phyloP scores from a whole-genome alignment of 208 protist genomes.

The Trypanosoma lewisi region DNA sequence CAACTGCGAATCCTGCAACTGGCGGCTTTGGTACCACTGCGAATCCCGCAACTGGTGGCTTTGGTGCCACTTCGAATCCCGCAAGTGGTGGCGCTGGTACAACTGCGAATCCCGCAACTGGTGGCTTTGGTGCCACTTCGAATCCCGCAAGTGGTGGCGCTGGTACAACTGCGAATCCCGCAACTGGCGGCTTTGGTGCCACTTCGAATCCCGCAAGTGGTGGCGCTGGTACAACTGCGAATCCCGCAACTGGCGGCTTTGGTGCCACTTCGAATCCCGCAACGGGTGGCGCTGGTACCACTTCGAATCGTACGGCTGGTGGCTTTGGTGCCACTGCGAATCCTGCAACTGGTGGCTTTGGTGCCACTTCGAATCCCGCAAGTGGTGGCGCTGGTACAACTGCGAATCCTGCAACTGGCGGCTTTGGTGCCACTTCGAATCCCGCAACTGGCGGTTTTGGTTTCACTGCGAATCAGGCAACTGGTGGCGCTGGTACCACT shows the following conservation, averaged over 20 bases:
- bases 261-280: conserved; percentile 18
- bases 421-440: conserved; percentile 12
- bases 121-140: conserved; percentile 12
- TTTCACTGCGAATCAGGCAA: neutral
- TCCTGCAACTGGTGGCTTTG: conserved; percentile 19
- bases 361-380: conserved; percentile 14
- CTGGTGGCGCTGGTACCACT: neutral
- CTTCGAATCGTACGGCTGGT: conserved; percentile 15
- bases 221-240: conserved; percentile 19
- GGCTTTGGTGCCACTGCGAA: conserved; percentile 6
- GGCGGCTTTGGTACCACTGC: conserved; percentile 17
- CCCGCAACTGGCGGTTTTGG: conserved; percentile 3
- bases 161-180: conserved; percentile 7
- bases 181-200: conserved; percentile 1
- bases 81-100: conserved; percentile 10
- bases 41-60: conserved; percentile 13
- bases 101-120: conserved; percentile 14
- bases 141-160: conserved; percentile 24
- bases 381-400: conserved; percentile 6
- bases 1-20: conserved; percentile 15
- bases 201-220: conserved; percentile 7
- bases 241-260: conserved; percentile 14
- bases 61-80: conserved; percentile 19
- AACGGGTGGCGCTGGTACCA: conserved; percentile 16
- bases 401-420: conserved; percentile 14